These are phyloP conservation scores for Leccinellum albellum DNA, from an alignment of 768 basidiomycete species.

Conservation along the genomic window DNA sequence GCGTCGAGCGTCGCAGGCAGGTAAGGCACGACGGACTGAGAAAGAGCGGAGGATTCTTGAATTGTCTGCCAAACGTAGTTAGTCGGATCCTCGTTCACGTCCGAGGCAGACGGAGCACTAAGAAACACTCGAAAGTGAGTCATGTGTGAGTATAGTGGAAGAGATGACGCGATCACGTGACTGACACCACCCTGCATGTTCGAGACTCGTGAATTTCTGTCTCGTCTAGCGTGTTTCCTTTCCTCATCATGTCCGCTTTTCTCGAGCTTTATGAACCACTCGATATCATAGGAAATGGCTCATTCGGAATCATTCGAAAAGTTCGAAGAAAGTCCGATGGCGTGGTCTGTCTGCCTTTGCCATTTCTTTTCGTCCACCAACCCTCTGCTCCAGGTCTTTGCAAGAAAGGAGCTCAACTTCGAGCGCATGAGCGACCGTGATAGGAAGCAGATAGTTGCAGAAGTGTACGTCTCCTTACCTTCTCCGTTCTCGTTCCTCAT, in stretches of 20 bases:
- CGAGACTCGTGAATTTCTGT: conserved; percentile 19
- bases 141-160: conserved; percentile 11
- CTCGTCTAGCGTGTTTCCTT: conserved; percentile 7
- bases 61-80: conserved; percentile 45
- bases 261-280: conserved; percentile 82
- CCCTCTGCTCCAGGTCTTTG: conserved; percentile 56
- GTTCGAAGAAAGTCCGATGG: conserved; percentile 84
- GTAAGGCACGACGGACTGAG: conserved; percentile 18
- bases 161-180: conserved; percentile 30
- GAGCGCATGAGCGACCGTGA: conserved; percentile 96
- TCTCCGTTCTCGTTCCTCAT: neutral
- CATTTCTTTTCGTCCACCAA: neutral
- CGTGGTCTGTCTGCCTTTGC: conserved; percentile 48
- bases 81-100: conserved; percentile 33
- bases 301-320: conserved; percentile 97
- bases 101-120: conserved; percentile 39
- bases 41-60: neutral
- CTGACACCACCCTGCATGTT: conserved; percentile 17
- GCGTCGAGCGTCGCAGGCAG: conserved; percentile 58
- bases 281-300: conserved; percentile 94
- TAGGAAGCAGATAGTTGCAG: conserved; percentile 93
- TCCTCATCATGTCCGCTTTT: conserved; percentile 33
- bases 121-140: conserved; percentile 48
- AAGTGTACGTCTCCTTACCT: conserved; percentile 69
- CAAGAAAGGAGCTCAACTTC: conserved; percentile 95